Base-by-base conservation (phyloP, 1,284 basidiomycete genomes). In the Ustilago trichophora region DNA sequence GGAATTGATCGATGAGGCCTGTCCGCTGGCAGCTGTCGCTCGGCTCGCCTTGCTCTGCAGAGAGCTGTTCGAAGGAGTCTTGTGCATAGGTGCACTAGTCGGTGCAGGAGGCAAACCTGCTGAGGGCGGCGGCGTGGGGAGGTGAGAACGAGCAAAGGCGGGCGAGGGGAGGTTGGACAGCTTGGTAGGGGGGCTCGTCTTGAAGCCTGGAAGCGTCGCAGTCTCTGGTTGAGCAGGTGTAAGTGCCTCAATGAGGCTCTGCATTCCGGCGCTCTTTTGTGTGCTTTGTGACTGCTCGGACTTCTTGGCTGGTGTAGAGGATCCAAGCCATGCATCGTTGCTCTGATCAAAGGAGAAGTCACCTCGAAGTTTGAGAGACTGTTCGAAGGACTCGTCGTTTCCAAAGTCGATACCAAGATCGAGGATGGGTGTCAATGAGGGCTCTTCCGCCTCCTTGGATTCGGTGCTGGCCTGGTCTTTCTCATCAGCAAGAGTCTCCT, bases 401-500 rank as follows among this genome's bases (percentile, higher is more conserved):
- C 55, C 60, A 56, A 72, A 62, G 45, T 60, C 59, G 31, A 72
- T 57, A 24, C 62, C 65, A 25, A 72, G 64, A 29, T 72, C 65
- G 21, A 72, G 65, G 34, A 72, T 72, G 0, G 69, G 69, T 6
- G 69, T 72, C 31, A 71, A 43, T 1, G 67, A 71, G 7, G 48
- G 47, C 26, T 64, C 67, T 10, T 71, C 53, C 2, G 49, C 54
- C 12, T 64, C 57, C 11, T 63, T 46, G 2, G 31, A 16, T 11
- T 37, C 29, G 10, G n/a, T n/a, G n/a, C n/a, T n/a, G n/a, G 22
- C 22, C 37, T 41, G n/a, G 22, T 22, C 26, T 13, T 46, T 16
- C 8, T 32, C 46, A 15, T 50, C 51, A 3, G 26, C 47, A 5
- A 54, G 46, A 12, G 41, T 24, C 26, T 50, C 51, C 26, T 49